phyloP scores from a whole-genome alignment of 2,329 filamentous ascomycete genomes.

The Phaeosphaeriaceae sp. region DNA sequence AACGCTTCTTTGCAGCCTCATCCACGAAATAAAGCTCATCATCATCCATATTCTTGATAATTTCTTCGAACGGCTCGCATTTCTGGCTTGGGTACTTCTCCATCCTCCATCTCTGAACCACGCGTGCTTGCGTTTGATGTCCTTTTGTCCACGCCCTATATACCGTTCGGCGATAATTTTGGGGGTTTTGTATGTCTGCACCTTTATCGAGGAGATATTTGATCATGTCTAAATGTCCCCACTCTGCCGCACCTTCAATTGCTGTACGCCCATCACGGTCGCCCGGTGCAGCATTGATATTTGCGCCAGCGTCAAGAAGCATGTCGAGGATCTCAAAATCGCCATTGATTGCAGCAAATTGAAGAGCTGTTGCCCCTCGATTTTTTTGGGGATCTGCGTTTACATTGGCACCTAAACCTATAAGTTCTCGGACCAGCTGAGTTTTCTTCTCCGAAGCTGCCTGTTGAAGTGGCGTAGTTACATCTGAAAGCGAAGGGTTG shows the following conservation, averaged over 20 bases:
- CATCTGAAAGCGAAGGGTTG: not conserved
- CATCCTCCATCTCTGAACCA: slow-evolving; percentile 4
- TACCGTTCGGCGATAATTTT: slow-evolving; percentile 6
- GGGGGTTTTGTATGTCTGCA: slow-evolving; percentile 10
- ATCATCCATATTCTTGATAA: not conserved
- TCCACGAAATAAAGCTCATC: not conserved
- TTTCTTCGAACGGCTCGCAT: not conserved
- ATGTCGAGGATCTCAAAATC: slow-evolving; percentile 24
- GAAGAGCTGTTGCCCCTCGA: slow-evolving; percentile 29
- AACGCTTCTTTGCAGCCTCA: not conserved
- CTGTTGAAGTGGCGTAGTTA: not conserved
- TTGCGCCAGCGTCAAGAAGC: slow-evolving; percentile 1
- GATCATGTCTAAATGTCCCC: slow-evolving; percentile 37
- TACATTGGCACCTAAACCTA: not conserved
- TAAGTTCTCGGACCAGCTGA: not conserved
- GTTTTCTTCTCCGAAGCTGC: not conserved
- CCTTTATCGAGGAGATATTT: slow-evolving; percentile 32
- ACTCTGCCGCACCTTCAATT: slow-evolving; percentile 36
- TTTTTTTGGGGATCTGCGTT: not conserved
- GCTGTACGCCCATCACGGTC: slow-evolving; percentile 29
- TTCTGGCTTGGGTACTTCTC: not conserved
- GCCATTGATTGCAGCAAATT: slow-evolving; percentile 31
- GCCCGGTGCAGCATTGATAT: slow-evolving; percentile 10
- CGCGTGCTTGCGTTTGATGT: not conserved
- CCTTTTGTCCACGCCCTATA: slow-evolving; percentile 7